Evolutionary conservation across 2,329 filamentous ascomycete species (phyloP).

Genomic region (Thelonectria olida): DNA sequence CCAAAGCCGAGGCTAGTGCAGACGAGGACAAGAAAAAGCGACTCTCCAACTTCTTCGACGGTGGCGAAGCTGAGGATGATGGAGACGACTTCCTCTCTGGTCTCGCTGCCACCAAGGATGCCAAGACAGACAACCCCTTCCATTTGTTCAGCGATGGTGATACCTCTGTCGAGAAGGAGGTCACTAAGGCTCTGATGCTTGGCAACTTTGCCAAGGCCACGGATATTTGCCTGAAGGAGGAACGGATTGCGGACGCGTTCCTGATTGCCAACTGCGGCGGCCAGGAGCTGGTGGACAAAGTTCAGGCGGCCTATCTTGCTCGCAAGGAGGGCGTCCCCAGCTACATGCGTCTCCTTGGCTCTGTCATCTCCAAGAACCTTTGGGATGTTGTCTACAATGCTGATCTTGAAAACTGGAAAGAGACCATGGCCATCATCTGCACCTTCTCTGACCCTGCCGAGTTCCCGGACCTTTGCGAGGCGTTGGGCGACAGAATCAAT

Average conservation of each 20-base stretch:
- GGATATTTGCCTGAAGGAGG: conserved; percentile 86
- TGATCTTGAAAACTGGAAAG: conserved; percentile 92
- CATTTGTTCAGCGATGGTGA: conserved; percentile 87
- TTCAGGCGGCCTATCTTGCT: conserved; percentile 89
- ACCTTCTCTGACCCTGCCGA: conserved; percentile 92
- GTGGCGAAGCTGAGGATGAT: conserved; percentile 69
- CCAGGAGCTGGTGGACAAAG: conserved; percentile 92
- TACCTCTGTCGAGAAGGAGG: conserved; percentile 81
- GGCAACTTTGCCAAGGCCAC: conserved; percentile 92
- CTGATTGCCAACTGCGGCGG: conserved; percentile 98
- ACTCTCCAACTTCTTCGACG: conserved; percentile 84
- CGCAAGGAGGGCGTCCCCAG: conserved; percentile 85
- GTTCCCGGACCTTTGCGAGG: conserved; percentile 94
- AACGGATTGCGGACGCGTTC: conserved; percentile 94
- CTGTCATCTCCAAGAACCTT: conserved; percentile 93
- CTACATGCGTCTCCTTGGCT: conserved; percentile 89
- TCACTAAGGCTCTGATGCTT: conserved; percentile 88
- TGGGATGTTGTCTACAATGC: conserved; percentile 99
- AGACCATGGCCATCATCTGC: conserved; percentile 94
- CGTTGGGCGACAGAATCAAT: conserved; percentile 88
- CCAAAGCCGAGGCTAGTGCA: conserved; percentile 43
- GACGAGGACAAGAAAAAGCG: conserved; percentile 63
- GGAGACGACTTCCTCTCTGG: conserved; percentile 88
- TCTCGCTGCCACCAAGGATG: conserved; percentile 86
- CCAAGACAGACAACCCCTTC: conserved; percentile 95